Percentiles rank a stretch among this genome's conserved stretches.
phyloP scores from a whole-genome alignment of 2,329 filamentous ascomycete species.

The Malbranchea cinnamomea region DNA sequence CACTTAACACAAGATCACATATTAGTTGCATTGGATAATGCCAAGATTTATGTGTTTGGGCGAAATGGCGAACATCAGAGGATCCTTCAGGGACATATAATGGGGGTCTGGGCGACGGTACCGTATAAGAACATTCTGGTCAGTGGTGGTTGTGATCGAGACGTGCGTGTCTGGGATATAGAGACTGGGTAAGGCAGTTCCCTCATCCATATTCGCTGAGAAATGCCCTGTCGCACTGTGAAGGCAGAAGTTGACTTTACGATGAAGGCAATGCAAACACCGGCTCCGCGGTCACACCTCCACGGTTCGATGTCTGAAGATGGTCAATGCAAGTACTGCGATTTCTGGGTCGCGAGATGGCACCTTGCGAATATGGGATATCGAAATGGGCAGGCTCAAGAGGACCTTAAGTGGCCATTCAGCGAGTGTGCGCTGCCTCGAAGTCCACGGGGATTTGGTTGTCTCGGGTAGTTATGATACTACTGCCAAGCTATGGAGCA shows the following conservation, averaged over 20 bases:
- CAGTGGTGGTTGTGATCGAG: constrained; percentile 88
- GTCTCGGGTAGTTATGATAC: constrained; percentile 99
- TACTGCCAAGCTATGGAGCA: constrained; percentile 93
- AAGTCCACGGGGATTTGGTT: constrained; percentile 90
- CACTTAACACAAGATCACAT: constrained; percentile 94
- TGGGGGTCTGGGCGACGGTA: constrained; percentile 99
- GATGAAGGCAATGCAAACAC: constrained; percentile 55
- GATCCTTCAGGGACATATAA: constrained; percentile 86
- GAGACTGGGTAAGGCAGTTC: constrained; percentile 55
- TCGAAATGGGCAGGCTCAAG: constrained; percentile 78
- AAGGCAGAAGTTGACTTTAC: background rate
- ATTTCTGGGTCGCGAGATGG: constrained; percentile 95
- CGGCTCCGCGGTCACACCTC: constrained; percentile 89
- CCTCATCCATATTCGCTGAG: constrained; percentile 4
- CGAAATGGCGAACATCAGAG: constrained; percentile 76
- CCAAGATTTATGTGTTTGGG: constrained; percentile 96
- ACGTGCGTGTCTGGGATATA: constrained; percentile 95
- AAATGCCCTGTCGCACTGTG: background rate
- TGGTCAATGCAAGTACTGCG: constrained; percentile 85
- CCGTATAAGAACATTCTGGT: constrained; percentile 93
- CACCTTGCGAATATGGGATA: constrained; percentile 91
- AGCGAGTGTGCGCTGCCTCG: constrained; percentile 94
- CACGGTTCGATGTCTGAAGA: constrained; percentile 91
- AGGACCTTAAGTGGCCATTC: constrained; percentile 96
- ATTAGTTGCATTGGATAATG: constrained; percentile 92